phyloP scores from a whole-genome alignment of 2,329 filamentous ascomycete species.

The Aspergillus quadrilineatus region DNA sequence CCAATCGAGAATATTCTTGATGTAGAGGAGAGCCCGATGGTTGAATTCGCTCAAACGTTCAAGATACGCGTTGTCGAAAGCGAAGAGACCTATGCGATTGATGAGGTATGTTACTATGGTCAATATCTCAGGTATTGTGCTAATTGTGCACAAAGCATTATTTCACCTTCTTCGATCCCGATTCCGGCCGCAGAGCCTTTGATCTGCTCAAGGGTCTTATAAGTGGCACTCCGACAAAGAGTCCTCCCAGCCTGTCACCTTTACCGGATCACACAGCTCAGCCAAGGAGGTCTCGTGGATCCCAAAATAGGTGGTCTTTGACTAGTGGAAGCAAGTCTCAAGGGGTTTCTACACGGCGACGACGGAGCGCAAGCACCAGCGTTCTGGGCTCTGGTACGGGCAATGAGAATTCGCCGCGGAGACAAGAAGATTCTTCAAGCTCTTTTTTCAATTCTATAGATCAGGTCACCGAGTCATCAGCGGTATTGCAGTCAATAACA shows the following conservation, averaged over 20 bases:
- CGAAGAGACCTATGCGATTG: constrained; percentile 89
- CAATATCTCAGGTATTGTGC: background rate
- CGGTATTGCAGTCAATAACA: constrained; percentile 67
- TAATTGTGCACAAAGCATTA: constrained; percentile 69
- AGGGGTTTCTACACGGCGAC: constrained; percentile 27
- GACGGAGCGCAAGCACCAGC: constrained; percentile 64
- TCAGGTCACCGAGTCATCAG: constrained; percentile 70
- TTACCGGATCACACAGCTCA: constrained; percentile 17
- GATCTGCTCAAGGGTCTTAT: constrained; percentile 72
- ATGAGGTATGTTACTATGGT: constrained; percentile 63
- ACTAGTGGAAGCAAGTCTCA: constrained; percentile 19
- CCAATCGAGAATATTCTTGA: constrained; percentile 88
- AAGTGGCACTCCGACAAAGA: constrained; percentile 58
- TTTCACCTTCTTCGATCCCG: constrained; percentile 89
- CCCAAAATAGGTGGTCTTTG: constrained; percentile 24
- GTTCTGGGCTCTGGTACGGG: constrained; percentile 54
- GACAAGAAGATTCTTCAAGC: constrained; percentile 65
- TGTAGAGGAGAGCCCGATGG: constrained; percentile 84
- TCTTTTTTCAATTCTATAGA: constrained; percentile 74
- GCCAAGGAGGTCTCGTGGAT: constrained; percentile 17
- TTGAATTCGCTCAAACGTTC: constrained; percentile 89
- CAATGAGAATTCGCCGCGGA: constrained; percentile 52
- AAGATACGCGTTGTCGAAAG: constrained; percentile 92
- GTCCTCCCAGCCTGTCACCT: constrained; percentile 29
- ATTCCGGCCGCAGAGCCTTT: constrained; percentile 77